Evolutionary conservation across 2,329 filamentous ascomycete genomes (phyloP).

Genomic region (Eutypella sp.): DNA sequence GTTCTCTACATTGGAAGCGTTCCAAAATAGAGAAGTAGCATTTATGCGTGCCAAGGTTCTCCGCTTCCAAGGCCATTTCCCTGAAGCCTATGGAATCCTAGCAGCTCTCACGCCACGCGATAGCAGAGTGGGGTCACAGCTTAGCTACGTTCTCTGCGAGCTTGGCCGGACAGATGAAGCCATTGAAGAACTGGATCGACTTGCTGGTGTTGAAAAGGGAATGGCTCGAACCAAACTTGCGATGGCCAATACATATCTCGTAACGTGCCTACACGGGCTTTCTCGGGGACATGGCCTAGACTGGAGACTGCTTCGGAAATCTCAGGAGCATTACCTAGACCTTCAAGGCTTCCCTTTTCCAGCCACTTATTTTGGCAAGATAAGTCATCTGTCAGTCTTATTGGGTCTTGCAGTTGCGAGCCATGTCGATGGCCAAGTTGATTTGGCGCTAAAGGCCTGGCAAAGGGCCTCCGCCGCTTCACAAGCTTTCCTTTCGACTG

Average conservation of each 20-base stretch:
- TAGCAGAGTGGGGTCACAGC: background rate
- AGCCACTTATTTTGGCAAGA: conserved; percentile 1
- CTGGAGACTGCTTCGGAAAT: conserved; percentile 1
- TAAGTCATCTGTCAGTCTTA: conserved; percentile 2
- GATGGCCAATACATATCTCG: conserved; percentile 1
- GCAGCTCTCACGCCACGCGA: background rate
- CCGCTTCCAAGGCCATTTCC: conserved; percentile 6
- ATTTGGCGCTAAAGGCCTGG: conserved; percentile 2
- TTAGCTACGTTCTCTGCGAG: too few relatives aligned
- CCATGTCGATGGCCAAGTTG: conserved; percentile 1
- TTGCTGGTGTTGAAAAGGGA: background rate
- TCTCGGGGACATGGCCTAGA: background rate
- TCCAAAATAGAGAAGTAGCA: conserved; percentile 1
- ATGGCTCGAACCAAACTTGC: conserved; percentile 1
- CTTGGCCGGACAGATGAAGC: conserved; percentile 4
- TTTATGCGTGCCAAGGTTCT: conserved; percentile 7
- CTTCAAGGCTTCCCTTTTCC: background rate
- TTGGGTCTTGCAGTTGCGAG: conserved; percentile 2
- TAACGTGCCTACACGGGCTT: conserved; percentile 1
- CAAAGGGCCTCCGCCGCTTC: conserved; percentile 5
- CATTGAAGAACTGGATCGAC: background rate
- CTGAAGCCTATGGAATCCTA: conserved; percentile 1
- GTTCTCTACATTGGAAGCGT: conserved; percentile 1
- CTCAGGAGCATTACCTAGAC: conserved; percentile 1
- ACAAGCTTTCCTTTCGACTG: conserved; percentile 1